Evolutionary conservation across 164 flowering plant species (phyloP), one percentile per base, ranked within the genome.

Genomic region (Taxillus chinensis): DNA sequence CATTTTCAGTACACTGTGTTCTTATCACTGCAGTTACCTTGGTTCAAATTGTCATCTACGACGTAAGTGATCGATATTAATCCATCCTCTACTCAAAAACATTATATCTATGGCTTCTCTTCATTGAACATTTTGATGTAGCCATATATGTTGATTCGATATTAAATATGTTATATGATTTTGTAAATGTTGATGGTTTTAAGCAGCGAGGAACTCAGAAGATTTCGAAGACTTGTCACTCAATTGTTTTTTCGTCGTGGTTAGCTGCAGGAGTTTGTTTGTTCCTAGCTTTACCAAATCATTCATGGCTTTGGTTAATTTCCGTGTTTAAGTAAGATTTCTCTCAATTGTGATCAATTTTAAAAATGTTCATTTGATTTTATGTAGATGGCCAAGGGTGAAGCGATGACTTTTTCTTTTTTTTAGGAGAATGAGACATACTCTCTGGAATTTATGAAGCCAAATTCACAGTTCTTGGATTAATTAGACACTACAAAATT

Each of bases 1-100:
- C 98, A 27, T 90, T 92, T 67, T 90, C 98, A 12, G 70, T 72
- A 12, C 97, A 92, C 73, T 93, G 95, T 68, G 98, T 90, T 79
- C 67, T 88, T 1, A 43, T 90, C 74, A 86, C 92, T 38, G 83
- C 79, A 49, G 51, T 88, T 57, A 82, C 89, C 46, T 75, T 86
- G 69, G 80, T 73, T 68, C 97, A 92, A 66, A 86, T 90, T 68
- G 66, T 64, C 39, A 86, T 88, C 17, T 90, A 88, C 69, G 95
- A 90, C 3, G 98, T 90, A 68, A 70, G 89, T 72, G 27, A 14
- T n/a, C n/a, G n/a, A n/a, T n/a, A n/a, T 41, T 27, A 27, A 27
- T 55, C 57, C 27, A 27, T 27, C 27, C 27, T 27, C 27, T 27
- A 0, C 27, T 27, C 27, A 27, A 27, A 27, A 27, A 27, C 27